Evolutionary conservation across 1,284 basidiomycete genomes (phyloP).

Genomic region (Ceratobasidium theobromae): DNA sequence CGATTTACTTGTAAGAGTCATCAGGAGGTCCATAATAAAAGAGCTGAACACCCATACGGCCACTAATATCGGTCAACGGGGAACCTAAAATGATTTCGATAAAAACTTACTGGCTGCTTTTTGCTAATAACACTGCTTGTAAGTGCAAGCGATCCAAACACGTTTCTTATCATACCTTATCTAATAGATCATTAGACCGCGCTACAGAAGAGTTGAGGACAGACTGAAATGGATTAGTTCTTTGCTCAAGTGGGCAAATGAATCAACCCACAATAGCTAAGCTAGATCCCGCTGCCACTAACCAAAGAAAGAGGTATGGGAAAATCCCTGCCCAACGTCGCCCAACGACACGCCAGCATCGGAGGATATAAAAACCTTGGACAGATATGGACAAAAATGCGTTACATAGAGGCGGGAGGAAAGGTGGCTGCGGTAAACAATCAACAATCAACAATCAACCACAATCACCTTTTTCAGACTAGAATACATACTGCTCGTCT

Average conservation of each 20-base stretch:
- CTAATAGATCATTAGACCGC: background rate
- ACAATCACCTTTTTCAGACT: background rate
- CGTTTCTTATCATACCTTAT: background rate
- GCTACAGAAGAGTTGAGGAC: background rate
- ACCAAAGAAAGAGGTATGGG: background rate
- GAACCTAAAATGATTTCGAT: background rate
- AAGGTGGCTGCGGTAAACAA: background rate
- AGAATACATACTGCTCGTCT: background rate
- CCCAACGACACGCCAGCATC: slow-evolving; percentile 2
- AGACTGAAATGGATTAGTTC: background rate
- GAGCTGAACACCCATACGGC: slow-evolving; percentile 7
- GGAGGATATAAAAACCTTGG: slow-evolving; percentile 2
- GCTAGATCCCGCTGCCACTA: background rate
- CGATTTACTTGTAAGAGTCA: slow-evolving; percentile 2
- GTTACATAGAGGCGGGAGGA: background rate
- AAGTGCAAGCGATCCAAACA: background rate
- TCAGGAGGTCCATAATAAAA: background rate
- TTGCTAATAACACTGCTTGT: background rate
- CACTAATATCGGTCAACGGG: background rate
- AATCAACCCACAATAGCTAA: background rate
- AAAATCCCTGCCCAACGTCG: background rate
- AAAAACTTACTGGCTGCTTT: slow-evolving; percentile 2
- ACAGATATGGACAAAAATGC: background rate
- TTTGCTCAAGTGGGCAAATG: background rate
- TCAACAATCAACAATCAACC: background rate